These are phyloP conservation scores for Vickermania spadyakhi DNA, from an alignment of 208 protist species.

Conservation along the genomic window DNA sequence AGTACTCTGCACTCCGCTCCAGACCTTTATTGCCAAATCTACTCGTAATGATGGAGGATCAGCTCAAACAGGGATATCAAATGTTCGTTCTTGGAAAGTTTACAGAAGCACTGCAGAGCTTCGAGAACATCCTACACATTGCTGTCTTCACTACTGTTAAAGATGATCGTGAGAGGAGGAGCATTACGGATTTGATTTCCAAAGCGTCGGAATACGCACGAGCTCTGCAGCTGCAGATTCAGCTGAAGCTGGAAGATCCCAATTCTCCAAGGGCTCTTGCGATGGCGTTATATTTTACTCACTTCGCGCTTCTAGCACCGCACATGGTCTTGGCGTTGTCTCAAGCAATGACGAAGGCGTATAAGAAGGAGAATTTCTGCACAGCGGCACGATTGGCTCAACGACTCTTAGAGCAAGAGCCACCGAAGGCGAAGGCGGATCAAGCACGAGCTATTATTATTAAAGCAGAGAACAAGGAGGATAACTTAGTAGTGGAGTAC, in stretches of 20 bases:
- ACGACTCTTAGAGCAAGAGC: slow-evolving; percentile 92
- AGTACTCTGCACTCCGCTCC: background rate
- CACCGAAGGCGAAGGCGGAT: slow-evolving; percentile 72
- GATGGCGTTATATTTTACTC: slow-evolving; percentile 97
- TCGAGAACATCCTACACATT: slow-evolving; percentile 75
- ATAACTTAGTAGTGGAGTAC: slow-evolving; percentile 88
- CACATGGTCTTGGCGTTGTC: slow-evolving; percentile 90
- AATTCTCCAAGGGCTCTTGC: slow-evolving; percentile 55
- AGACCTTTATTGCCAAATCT: slow-evolving; percentile 37
- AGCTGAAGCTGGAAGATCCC: slow-evolving; percentile 44
- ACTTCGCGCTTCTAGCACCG: slow-evolving; percentile 91
- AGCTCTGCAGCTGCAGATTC: slow-evolving; percentile 71
- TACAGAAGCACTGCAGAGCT: slow-evolving; percentile 66
- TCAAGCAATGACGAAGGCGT: slow-evolving; percentile 90
- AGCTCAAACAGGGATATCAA: slow-evolving; percentile 69
- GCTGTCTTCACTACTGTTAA: slow-evolving; percentile 75
- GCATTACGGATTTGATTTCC: slow-evolving; percentile 45
- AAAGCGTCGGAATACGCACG: slow-evolving; percentile 59
- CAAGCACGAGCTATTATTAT: slow-evolving; percentile 88
- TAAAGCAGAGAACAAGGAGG: slow-evolving; percentile 75
- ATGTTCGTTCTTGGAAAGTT: slow-evolving; percentile 89
- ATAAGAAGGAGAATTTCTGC: slow-evolving; percentile 89
- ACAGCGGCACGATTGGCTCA: slow-evolving; percentile 87
- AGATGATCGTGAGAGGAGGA: slow-evolving; percentile 35
- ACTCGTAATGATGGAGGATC: slow-evolving; percentile 57